A percentile compares a stretch with the other conserved stretches of the same genome.
Conservation (phyloP, 768 basidiomycete species). For the Mycena olivaceomarginata region DNA sequence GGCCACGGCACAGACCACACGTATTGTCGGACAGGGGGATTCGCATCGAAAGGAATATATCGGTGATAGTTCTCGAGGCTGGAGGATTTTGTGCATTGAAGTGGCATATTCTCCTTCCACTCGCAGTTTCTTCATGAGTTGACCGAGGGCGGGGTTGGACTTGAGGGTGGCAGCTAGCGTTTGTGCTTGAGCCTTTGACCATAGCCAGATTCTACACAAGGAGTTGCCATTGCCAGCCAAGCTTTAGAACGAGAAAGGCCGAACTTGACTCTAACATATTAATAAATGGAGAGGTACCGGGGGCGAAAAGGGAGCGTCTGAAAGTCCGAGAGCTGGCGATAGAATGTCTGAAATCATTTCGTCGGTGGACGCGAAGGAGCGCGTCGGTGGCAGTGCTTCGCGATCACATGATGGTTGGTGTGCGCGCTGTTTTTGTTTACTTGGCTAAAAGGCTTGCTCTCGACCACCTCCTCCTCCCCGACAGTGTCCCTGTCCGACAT, state of each 20-base stretch:
- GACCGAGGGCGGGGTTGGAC: conserved; percentile 24
- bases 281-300: too few species aligned
- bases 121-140: conserved; percentile 37
- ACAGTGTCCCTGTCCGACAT: conserved; percentile 19
- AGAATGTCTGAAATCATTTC: conserved; percentile 34
- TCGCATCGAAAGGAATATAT: conserved; percentile 10
- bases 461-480: not conserved
- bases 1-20: conserved; percentile 16
- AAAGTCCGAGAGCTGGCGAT: too few species aligned
- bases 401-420: not conserved
- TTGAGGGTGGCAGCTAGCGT: conserved; percentile 15
- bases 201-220: conserved; percentile 33
- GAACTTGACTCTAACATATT: too few species aligned
- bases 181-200: conserved; percentile 34
- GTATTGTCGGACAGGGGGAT: conserved; percentile 11
- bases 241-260: too few species aligned
- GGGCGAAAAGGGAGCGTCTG: too few species aligned
- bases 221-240: conserved; percentile 38
- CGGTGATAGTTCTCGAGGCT: conserved; percentile 25
- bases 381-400: not conserved
- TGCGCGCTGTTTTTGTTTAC: not conserved
- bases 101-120: conserved; percentile 35
- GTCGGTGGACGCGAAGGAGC: not conserved
- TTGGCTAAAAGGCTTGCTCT: not conserved
- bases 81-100: conserved; percentile 38